Conservation (phyloP, 345 rosid species). For the Populus ilicifolia region DNA sequence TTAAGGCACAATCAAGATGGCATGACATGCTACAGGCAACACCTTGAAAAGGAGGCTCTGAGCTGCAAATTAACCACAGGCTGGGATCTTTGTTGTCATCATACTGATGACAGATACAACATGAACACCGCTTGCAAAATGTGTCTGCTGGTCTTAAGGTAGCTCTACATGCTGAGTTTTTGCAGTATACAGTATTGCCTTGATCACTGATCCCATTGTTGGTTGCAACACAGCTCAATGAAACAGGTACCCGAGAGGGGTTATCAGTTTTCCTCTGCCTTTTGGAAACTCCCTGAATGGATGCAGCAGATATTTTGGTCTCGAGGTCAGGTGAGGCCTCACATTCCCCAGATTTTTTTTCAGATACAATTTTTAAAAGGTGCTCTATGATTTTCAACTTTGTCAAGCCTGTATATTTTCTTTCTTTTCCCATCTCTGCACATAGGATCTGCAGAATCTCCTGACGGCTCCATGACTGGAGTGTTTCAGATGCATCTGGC, state of each 20-base stretch:
- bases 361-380: conserved; percentile 70
- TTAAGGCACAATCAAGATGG: conserved; percentile 86
- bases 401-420: conserved; percentile 90
- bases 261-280: conserved; percentile 66
- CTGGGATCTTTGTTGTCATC: conserved; percentile 97
- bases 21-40: conserved; percentile 80
- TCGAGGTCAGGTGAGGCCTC: conserved; percentile 36
- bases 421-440: conserved; percentile 95
- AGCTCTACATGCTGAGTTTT: conserved; percentile 85
- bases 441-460: conserved; percentile 90
- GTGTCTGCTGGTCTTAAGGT: conserved; percentile 48
- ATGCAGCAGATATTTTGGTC: conserved; percentile 30
- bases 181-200: conserved; percentile 47
- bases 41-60: conserved; percentile 59
- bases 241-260: conserved; percentile 50
- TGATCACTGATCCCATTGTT: conserved; percentile 29
- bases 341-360: conserved; percentile 47
- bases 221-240: conserved; percentile 23
- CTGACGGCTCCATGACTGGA: conserved; percentile 91
- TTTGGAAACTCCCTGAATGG: conserved; percentile 41
- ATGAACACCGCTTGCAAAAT: conserved; percentile 88
- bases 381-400: conserved; percentile 90
- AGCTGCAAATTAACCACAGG: conserved; percentile 77
- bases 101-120: conserved; percentile 73
- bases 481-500: conserved; percentile 60